Evolutionary conservation across 2,329 filamentous ascomycete genomes (phyloP).

Genomic region (Aspergillus jensenii): DNA sequence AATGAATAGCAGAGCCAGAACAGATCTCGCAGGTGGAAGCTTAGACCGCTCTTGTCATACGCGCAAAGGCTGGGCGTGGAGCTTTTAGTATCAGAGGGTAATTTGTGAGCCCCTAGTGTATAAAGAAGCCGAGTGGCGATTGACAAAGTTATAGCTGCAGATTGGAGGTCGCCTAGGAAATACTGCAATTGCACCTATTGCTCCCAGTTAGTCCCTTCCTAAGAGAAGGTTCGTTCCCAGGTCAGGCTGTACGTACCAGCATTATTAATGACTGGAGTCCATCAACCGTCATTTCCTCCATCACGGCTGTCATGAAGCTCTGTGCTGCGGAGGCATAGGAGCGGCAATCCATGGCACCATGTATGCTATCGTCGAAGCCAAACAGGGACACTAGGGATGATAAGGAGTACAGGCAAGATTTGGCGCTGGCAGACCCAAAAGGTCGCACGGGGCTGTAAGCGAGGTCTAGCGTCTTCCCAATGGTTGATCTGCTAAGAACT

Average conservation of each 20-base stretch:
- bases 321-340: constrained; percentile 12
- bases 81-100: neutral
- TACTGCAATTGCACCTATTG: constrained; percentile 15
- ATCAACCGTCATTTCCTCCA: constrained; percentile 14
- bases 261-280: neutral
- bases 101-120: neutral
- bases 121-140: constrained; percentile 18
- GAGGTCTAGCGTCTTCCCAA: neutral
- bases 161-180: constrained; percentile 16
- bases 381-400: neutral
- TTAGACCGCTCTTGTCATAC: neutral
- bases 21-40: constrained; percentile 10
- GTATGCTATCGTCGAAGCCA: neutral
- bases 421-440: neutral
- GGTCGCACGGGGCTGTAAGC: neutral
- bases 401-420: constrained; percentile 13
- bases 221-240: neutral
- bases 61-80: neutral
- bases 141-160: constrained; percentile 14
- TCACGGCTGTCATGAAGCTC: constrained; percentile 2
- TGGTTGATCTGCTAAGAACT: neutral
- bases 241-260: neutral
- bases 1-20: constrained; percentile 21
- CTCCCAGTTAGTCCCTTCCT: too few relatives aligned
- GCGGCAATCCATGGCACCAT: constrained; percentile 6